Percentiles rank a stretch among this genome's conserved stretches.
Evolutionary conservation across 495 filamentous ascomycete species (phyloP).

Genomic region (Clohesyomyces aquaticus): DNA sequence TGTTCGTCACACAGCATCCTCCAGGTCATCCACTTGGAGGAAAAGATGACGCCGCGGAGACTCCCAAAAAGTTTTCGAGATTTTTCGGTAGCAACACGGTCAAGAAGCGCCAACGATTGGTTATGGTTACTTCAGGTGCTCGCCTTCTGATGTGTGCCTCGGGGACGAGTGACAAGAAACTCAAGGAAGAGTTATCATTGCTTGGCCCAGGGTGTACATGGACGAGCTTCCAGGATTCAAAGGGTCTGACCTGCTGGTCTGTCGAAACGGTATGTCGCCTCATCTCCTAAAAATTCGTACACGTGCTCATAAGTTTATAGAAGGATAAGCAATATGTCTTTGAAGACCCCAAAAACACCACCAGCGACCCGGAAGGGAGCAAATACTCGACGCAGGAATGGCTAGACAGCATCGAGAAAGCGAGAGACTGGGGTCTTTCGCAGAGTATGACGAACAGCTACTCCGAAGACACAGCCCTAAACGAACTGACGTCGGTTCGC

Average conservation of each 20-base stretch:
- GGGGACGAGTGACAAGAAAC: slow-evolving; percentile 92
- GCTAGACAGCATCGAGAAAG: slow-evolving; percentile 80
- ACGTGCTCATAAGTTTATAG: slow-evolving; percentile 52
- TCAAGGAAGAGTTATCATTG: slow-evolving; percentile 86
- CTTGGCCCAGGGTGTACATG: slow-evolving; percentile 72
- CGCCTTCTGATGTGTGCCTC: slow-evolving; percentile 89
- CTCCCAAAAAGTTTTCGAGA: slow-evolving; percentile 81
- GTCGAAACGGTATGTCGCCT: slow-evolving; percentile 83
- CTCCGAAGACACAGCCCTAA: slow-evolving; percentile 69
- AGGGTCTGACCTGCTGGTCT: slow-evolving; percentile 84
- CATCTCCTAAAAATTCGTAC: not conserved
- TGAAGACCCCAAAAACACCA: slow-evolving; percentile 77
- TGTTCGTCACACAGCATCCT: slow-evolving; percentile 78
- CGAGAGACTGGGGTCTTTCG: slow-evolving; percentile 76
- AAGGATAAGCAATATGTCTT: slow-evolving; percentile 89
- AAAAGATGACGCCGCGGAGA: slow-evolving; percentile 64
- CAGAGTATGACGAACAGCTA: slow-evolving; percentile 70
- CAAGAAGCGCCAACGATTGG: slow-evolving; percentile 91
- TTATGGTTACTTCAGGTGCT: slow-evolving; percentile 92
- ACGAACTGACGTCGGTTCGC: slow-evolving; percentile 70
- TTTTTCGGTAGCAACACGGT: slow-evolving; percentile 88
- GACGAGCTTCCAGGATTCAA: slow-evolving; percentile 77
- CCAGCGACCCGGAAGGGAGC: slow-evolving; percentile 47
- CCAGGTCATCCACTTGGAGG: slow-evolving; percentile 68
- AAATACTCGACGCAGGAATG: slow-evolving; percentile 75